Conservation (phyloP, 345 rosid genomes). For the Pelargonium nanum region DNA sequence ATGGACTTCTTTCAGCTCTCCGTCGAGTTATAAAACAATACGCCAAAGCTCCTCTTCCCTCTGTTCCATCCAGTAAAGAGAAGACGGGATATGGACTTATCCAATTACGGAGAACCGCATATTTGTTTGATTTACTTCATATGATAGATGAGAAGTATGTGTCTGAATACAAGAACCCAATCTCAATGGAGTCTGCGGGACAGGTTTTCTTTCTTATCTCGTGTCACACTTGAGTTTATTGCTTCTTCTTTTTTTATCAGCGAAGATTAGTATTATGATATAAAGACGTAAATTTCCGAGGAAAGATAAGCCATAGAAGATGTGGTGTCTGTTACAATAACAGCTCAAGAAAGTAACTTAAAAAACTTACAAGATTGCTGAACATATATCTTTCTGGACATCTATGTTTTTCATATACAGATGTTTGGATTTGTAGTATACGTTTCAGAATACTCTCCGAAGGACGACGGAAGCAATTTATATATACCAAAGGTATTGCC, state of each 20-base stretch:
- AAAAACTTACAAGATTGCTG: too few species aligned
- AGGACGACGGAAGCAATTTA: slow-evolving; percentile 36
- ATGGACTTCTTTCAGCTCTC: slow-evolving; percentile 40
- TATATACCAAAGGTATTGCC: slow-evolving; percentile 53
- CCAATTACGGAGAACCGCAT: slow-evolving; percentile 42
- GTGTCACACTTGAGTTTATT: not conserved
- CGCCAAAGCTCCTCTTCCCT: slow-evolving; percentile 34
- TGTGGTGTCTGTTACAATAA: too few species aligned
- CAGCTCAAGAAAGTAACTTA: too few species aligned
- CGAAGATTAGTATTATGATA: too few species aligned
- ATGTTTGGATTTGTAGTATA: slow-evolving; percentile 80
- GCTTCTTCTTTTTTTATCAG: not conserved
- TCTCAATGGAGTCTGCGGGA: slow-evolving; percentile 72
- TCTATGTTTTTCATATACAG: slow-evolving; percentile 23
- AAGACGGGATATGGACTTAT: slow-evolving; percentile 54
- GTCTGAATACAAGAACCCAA: slow-evolving; percentile 42
- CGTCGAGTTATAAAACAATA: slow-evolving; percentile 47
- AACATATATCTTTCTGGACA: not conserved
- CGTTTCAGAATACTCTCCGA: slow-evolving; percentile 39
- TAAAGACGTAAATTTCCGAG: too few species aligned
- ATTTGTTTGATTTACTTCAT: slow-evolving; percentile 43
- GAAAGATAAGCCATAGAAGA: too few species aligned
- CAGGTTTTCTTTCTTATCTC: slow-evolving; percentile 35
- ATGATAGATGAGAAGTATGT: slow-evolving; percentile 30
- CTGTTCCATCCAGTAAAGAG: slow-evolving; percentile 32